Evolutionary conservation across 108 stramenopile genomes (phyloP).

Genomic region (Nannochloropsis salina): DNA sequence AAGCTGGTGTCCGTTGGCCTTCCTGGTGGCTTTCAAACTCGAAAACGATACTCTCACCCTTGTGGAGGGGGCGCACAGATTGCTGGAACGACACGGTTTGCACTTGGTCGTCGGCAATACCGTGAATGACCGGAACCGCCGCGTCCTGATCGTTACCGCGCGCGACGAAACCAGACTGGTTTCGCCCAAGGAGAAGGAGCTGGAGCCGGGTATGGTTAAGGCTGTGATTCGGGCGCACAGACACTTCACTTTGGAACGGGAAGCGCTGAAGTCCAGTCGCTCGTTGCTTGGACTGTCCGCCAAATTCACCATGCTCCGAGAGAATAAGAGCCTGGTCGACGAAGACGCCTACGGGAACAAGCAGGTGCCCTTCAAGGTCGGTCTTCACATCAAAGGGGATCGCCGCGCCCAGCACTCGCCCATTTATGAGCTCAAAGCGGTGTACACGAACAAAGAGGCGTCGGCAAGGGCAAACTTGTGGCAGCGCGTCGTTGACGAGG

Average conservation of each 20-base stretch:
- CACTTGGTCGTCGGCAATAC: not conserved
- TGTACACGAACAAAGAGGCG: not conserved
- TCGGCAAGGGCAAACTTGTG: not conserved
- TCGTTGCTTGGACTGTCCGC: not conserved
- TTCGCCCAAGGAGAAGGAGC: not conserved
- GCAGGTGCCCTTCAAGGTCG: not conserved
- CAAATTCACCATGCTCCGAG: not conserved
- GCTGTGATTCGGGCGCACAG: not conserved
- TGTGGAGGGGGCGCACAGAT: not conserved
- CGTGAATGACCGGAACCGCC: not conserved
- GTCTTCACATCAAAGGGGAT: not conserved
- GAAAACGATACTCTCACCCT: not conserved
- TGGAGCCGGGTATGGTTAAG: slow-evolving; percentile 8
- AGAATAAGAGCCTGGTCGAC: not conserved
- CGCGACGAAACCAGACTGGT: not conserved
- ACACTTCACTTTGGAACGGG: not conserved
- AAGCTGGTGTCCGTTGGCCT: not conserved
- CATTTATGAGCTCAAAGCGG: slow-evolving; percentile 1
- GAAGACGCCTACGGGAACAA: not conserved
- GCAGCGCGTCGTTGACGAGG: not conserved
- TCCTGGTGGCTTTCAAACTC: not conserved
- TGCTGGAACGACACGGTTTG: not conserved
- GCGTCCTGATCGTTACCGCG: slow-evolving; percentile 1
- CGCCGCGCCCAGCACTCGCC: not conserved
- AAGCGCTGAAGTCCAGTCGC: slow-evolving; percentile 1